Percentiles rank a stretch among this genome's conserved stretches.
Evolutionary conservation across 805 yeast species (phyloP).

Genomic region (Blastobotrys muscicola): DNA sequence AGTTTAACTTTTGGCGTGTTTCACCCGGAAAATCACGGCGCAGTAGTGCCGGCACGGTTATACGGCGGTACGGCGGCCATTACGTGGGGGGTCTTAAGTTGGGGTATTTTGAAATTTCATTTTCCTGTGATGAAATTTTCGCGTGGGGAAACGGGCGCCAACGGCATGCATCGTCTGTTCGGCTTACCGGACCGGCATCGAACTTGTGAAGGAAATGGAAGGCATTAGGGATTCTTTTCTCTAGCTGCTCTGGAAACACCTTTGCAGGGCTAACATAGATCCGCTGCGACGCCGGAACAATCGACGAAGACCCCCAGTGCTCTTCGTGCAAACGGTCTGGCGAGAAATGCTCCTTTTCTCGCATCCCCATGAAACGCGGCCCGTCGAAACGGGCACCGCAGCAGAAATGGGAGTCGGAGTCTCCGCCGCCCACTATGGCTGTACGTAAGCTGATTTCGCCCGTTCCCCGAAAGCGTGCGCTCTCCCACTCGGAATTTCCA

Average conservation of each 20-base stretch:
- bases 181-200: too few species aligned
- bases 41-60: not conserved
- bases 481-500: conserved; percentile 2
- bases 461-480: not conserved
- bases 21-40: conserved; percentile 1
- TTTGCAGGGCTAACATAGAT: conserved; percentile 20
- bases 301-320: conserved; percentile 31
- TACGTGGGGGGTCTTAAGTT: not conserved
- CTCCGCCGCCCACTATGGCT: not conserved
- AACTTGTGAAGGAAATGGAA: too few species aligned
- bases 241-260: too few species aligned
- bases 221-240: too few species aligned
- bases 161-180: too few species aligned
- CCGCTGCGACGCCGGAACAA: conserved; percentile 29
- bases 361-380: conserved; percentile 53
- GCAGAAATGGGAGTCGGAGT: conserved; percentile 1
- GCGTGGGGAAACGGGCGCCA: too few species aligned
- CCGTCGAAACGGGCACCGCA: conserved; percentile 40
- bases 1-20: not conserved
- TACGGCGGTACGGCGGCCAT: not conserved
- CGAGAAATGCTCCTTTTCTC: conserved; percentile 44
- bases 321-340: conserved; percentile 43
- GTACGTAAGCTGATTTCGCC: too few species aligned
- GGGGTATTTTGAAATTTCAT: not conserved
- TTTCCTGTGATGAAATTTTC: too few species aligned